These are phyloP conservation scores for Elsinoe fawcettii DNA, from an alignment of 2,329 filamentous ascomycete species.

Conservation along the genomic window DNA sequence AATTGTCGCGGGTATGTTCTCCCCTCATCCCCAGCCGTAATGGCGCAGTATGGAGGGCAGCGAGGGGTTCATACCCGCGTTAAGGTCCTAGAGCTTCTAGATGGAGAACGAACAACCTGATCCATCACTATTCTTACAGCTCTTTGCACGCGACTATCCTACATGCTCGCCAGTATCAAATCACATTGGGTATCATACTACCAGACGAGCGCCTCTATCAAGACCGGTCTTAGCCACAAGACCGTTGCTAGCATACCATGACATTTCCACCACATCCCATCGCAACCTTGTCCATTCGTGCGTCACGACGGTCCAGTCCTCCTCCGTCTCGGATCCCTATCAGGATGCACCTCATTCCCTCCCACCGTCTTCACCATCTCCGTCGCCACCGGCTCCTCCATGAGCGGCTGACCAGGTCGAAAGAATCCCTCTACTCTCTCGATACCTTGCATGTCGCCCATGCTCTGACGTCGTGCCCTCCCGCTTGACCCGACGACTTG, in stretches of 20 bases:
- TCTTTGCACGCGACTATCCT: too few relatives aligned
- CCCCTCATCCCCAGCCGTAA: too few relatives aligned
- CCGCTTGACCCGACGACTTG: neutral
- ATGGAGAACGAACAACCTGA: too few relatives aligned
- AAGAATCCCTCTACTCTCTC: conserved; percentile 5
- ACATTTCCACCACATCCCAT: too few relatives aligned
- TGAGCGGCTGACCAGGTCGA: neutral
- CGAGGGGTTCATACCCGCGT: too few relatives aligned
- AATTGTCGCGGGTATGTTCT: too few relatives aligned
- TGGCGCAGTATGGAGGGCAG: too few relatives aligned
- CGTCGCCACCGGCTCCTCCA: neutral
- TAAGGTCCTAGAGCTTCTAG: too few relatives aligned
- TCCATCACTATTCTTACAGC: too few relatives aligned
- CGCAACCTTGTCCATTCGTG: too few relatives aligned
- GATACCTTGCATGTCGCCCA: neutral
- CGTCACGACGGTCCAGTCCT: neutral
- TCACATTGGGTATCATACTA: too few relatives aligned
- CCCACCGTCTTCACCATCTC: neutral
- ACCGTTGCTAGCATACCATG: neutral
- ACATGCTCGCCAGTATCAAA: too few relatives aligned
- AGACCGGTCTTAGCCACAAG: neutral
- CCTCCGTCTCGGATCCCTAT: conserved; percentile 17
- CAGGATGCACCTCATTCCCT: conserved; percentile 12
- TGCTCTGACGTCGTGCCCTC: neutral
- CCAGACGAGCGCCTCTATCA: neutral